Percentiles rank a stretch among this genome's conserved stretches.
Conservation (phyloP, 2,329 filamentous ascomycete species). For the Fusarium domesticum region DNA sequence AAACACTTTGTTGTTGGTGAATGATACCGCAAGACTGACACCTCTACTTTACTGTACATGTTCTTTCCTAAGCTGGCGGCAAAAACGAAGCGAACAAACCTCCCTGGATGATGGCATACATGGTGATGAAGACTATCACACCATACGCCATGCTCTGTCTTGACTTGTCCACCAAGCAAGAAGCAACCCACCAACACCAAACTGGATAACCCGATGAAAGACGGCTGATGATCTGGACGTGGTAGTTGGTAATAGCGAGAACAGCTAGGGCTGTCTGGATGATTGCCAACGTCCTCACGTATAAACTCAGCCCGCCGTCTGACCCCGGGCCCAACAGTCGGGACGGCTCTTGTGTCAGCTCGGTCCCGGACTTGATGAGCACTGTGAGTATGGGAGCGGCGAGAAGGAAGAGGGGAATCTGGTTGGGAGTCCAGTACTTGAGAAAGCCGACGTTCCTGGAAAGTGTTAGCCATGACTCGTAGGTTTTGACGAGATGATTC, state of each 20-base stretch:
- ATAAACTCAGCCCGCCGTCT: constrained; percentile 17
- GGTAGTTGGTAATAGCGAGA: constrained; percentile 74
- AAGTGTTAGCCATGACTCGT: constrained; percentile 18
- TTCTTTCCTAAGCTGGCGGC: constrained; percentile 66
- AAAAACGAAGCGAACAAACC: constrained; percentile 86
- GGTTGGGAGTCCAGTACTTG: constrained; percentile 83
- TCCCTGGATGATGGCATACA: constrained; percentile 81
- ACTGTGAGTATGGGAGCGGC: constrained; percentile 74
- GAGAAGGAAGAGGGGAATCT: constrained; percentile 83
- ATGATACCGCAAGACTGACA: too few relatives aligned
- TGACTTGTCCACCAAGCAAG: constrained; percentile 37
- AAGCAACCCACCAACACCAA: constrained; percentile 82
- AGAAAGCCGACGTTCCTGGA: constrained; percentile 82
- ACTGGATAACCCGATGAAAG: constrained; percentile 84
- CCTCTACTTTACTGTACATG: not conserved
- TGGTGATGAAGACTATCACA: constrained; percentile 65
- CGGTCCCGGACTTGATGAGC: constrained; percentile 55
- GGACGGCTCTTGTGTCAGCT: constrained; percentile 30
- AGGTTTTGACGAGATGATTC: not conserved
- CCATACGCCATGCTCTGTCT: constrained; percentile 32
- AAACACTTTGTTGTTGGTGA: too few relatives aligned
- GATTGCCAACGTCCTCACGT: constrained; percentile 60
- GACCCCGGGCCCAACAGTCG: constrained; percentile 3
- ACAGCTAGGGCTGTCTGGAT: constrained; percentile 70
- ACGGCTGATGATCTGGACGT: constrained; percentile 91